Evolutionary conservation across 2,329 filamentous ascomycete genomes (phyloP).

Genomic region (Neophaeococcomyces mojaviensis): DNA sequence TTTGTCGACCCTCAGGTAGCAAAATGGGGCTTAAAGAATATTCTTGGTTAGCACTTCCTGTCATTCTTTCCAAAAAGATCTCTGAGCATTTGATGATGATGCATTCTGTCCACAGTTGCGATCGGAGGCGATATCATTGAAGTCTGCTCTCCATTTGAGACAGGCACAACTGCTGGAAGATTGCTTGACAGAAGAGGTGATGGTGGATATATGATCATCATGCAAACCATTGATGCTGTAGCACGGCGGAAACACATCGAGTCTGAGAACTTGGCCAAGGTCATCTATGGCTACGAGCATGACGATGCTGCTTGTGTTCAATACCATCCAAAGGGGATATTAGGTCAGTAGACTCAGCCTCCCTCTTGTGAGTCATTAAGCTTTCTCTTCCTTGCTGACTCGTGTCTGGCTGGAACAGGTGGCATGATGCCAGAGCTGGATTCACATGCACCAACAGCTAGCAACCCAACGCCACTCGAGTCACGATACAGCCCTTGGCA

Average conservation of each 20-base stretch:
- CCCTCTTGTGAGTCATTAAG: no score
- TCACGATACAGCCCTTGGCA: slow-evolving; percentile 39
- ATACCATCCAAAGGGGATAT: slow-evolving; percentile 39
- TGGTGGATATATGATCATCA: slow-evolving; percentile 44
- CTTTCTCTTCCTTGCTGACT: no score
- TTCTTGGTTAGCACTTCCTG: slow-evolving; percentile 27
- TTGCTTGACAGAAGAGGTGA: slow-evolving; percentile 37
- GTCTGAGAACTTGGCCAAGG: slow-evolving; percentile 27
- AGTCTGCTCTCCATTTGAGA: slow-evolving; percentile 30
- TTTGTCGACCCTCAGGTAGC: slow-evolving; percentile 32
- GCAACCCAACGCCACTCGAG: slow-evolving; percentile 32
- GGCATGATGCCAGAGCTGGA: slow-evolving; percentile 40
- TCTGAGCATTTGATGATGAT: not conserved
- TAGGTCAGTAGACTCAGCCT: slow-evolving; percentile 21
- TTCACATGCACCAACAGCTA: slow-evolving; percentile 28
- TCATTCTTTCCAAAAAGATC: not conserved
- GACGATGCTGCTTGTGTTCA: slow-evolving; percentile 32
- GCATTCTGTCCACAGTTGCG: slow-evolving; percentile 26
- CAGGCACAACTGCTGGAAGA: slow-evolving; percentile 34
- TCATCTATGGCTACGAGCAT: slow-evolving; percentile 32
- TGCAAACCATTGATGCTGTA: slow-evolving; percentile 38
- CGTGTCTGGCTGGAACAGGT: no score
- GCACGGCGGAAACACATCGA: slow-evolving; percentile 33
- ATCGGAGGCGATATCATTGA: slow-evolving; percentile 40
- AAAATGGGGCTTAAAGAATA: slow-evolving; percentile 36